Base-by-base conservation (phyloP, 73 alveolate genomes). In the Halteria grandinella region DNA sequence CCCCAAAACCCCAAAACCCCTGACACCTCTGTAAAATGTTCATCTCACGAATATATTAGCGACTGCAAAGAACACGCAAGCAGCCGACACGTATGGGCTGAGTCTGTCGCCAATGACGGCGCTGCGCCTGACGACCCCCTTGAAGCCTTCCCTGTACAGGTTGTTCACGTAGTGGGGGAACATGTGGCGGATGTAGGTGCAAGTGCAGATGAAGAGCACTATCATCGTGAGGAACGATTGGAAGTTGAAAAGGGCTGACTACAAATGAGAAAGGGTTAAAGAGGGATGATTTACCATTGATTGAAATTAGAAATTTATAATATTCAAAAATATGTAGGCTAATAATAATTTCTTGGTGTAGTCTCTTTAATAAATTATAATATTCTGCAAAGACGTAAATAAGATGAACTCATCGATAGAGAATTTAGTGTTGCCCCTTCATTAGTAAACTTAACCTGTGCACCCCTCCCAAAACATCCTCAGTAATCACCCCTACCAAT, bases 61-160 rank as follows among this genome's bases (percentile, higher is more conserved):
- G 7, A 27, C 80, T 45, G 80, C 80, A 66, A 66, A 66, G 21
- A 66, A 66, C 5, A 66, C 2, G 43, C 80, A 66, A 21, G 69
- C 63, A 3, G 47, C 80, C 28, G 80, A 66, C 36, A 66, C 80
- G 25, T 66, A 66, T 44, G 64, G 80, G 28, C 69, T 44, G 23
- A 66, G 45, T 66, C 80, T 66, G 47, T 66, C 80, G 11, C 80
- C 80, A 25, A 66, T 66, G 7, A 66, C 80, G 20, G 80, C 80
- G 23, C 69, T 37, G 7, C 66, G 43, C 32, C 80, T 66, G 10
- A 66, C 49, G 3, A 44, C 36, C 6, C 80, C 80, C 39, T 66
- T 66, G 66, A 66, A 66, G 14, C 80, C 80, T 18, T 43, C 31
- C 2, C 45, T 20, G 36, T 66, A 45, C 64, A 50, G 47, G 24